Evolutionary conservation across 208 protist species (phyloP).

Genomic region (Crithidia sp.): DNA sequence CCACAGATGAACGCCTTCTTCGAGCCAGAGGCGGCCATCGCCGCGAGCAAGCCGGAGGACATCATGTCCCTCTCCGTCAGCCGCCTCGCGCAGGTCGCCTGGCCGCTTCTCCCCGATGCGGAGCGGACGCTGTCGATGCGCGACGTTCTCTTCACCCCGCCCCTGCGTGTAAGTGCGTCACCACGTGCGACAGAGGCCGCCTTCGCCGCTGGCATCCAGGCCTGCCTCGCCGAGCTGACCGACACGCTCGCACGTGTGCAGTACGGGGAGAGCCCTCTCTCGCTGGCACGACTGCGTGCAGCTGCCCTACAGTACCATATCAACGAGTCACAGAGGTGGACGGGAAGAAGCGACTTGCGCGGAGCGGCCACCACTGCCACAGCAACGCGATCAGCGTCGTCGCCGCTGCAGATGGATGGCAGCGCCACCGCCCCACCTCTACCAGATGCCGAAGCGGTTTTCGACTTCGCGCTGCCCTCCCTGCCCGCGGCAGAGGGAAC

Average conservation of each 20-base stretch:
- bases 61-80: slow-evolving; percentile 56
- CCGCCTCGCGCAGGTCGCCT: slow-evolving; percentile 48
- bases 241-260: slow-evolving; percentile 10
- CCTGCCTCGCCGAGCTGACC: slow-evolving; percentile 21
- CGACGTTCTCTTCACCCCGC: slow-evolving; percentile 37
- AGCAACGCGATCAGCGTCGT: not conserved
- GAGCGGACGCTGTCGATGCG: slow-evolving; percentile 24
- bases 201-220: slow-evolving; percentile 30
- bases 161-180: slow-evolving; percentile 42
- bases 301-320: slow-evolving; percentile 28
- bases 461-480: slow-evolving; percentile 31
- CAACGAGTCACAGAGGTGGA: not conserved
- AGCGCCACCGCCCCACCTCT: not conserved
- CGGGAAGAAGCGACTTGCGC: not conserved
- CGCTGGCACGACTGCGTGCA: slow-evolving; percentile 27
- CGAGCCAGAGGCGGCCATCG: slow-evolving; percentile 8
- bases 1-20: slow-evolving; percentile 13
- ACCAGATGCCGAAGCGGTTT: not conserved
- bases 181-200: slow-evolving; percentile 31
- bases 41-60: slow-evolving; percentile 41
- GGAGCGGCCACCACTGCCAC: not conserved
- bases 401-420: slow-evolving; percentile 3
- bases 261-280: slow-evolving; percentile 23
- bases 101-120: slow-evolving; percentile 42
- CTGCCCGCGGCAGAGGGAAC: not conserved